Evolutionary conservation across 371 early-diverging fungal species (phyloP).

Genomic region (Cokeromyces recurvatus): DNA sequence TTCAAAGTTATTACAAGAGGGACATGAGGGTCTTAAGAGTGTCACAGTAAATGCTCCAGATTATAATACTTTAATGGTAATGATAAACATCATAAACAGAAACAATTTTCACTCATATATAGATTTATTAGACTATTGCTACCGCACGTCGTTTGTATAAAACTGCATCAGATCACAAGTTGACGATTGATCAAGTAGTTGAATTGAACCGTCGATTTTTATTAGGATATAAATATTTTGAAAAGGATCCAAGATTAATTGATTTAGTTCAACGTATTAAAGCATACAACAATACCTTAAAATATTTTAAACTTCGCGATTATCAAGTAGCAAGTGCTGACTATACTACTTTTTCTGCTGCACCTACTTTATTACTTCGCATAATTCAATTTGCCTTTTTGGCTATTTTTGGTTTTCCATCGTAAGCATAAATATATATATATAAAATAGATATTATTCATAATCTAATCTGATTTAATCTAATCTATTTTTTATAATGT

Average conservation of each 20-base stretch:
- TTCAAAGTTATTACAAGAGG: slow-evolving; percentile 53
- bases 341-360: slow-evolving; percentile 49
- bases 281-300: slow-evolving; percentile 72
- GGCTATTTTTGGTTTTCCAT: slow-evolving; percentile 65
- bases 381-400: slow-evolving; percentile 52
- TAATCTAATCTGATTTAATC: neutral
- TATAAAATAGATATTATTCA: neutral
- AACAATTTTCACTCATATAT: too few species aligned
- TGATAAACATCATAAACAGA: neutral
- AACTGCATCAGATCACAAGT: slow-evolving; percentile 51
- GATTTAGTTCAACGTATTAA: slow-evolving; percentile 57
- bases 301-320: slow-evolving; percentile 79
- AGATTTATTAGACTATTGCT: too few species aligned
- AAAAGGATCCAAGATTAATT: slow-evolving; percentile 55
- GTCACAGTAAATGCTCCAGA: slow-evolving; percentile 86
- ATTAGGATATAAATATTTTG: slow-evolving; percentile 53
- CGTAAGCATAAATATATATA: slow-evolving; percentile 32
- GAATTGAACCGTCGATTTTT: slow-evolving; percentile 71
- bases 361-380: slow-evolving; percentile 51
- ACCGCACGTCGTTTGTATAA: slow-evolving; percentile 74
- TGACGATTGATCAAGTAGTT: slow-evolving; percentile 58
- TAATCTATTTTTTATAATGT: too few species aligned
- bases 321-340: slow-evolving; percentile 76
- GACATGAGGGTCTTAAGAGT: slow-evolving; percentile 61
- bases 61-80: slow-evolving; percentile 73